Base-by-base conservation (phyloP, 169 alveolate genomes). In the Eimeria maxima region DNA sequence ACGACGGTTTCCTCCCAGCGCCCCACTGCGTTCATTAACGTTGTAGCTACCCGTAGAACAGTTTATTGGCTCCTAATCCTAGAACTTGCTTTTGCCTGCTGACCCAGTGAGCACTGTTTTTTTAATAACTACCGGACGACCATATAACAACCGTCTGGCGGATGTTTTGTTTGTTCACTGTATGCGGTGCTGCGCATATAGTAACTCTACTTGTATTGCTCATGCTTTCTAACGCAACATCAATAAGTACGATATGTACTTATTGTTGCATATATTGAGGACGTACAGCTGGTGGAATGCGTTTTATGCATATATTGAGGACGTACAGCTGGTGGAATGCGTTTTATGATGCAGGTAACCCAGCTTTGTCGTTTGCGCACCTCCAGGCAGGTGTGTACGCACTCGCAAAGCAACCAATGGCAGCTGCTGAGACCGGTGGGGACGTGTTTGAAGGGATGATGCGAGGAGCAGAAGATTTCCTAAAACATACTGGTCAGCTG, bases 381-480 rank as follows among this genome's bases (percentile, higher is more conserved):
- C 83, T 95, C 80, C 83, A 83, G 27, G 96, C 93, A 53, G 97
- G 97, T 47, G 95, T 95, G 71, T 47, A 71, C 44, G 97, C 94
- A n/a, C 95, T 95, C 5, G 97, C 97, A 7, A 50, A 53, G 83
- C 95, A 95, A 55, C 95, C 97, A 14, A 20, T 90, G 47, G 92
- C 63, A 20, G 96, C 97, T 29, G 95, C 96, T 45, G 91, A 96
- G 50, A 69, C 94, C 27, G 97, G 96, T 27, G 96, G 74, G 33
- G 95, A 95, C 71, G 97, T 97, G 11, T 96, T 97, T 44, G 95
- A 95, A 73, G 98, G 98, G 42, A 96, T 97, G 29, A 93, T 93
- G 84, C 89, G 81, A 60, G 98, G 98, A 38, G 96, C 97, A 6
- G 97, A 94, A 22, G 91, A 96, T 44, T 97, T 97, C 89, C 96